These are phyloP conservation scores for Penicillium chermesinum DNA, from an alignment of 495 filamentous ascomycete genomes.

Conservation along the genomic window DNA sequence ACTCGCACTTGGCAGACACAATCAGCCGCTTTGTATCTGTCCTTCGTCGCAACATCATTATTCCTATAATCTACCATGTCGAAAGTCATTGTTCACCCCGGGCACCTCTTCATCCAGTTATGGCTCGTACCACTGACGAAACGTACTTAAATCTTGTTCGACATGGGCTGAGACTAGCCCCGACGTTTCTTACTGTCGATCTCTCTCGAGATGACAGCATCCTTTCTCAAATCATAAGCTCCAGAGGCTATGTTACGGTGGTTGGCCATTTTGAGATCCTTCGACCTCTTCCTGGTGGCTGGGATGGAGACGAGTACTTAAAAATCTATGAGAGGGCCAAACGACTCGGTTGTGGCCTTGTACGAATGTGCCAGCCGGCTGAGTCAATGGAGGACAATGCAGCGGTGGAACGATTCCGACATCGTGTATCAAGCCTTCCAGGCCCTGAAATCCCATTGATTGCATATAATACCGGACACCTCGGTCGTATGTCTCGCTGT, in stretches of 20 bases:
- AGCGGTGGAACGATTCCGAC: slow-evolving; percentile 37
- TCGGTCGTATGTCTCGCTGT: slow-evolving; percentile 58
- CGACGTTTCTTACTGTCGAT: slow-evolving; percentile 66
- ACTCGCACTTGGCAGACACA: slow-evolving; percentile 32
- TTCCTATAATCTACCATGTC: slow-evolving; percentile 49
- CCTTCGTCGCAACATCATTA: slow-evolving; percentile 58
- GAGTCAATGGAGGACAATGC: slow-evolving; percentile 36
- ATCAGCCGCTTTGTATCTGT: slow-evolving; percentile 54
- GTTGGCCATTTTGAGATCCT: slow-evolving; percentile 57
- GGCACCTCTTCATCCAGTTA: slow-evolving; percentile 16
- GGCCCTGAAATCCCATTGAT: slow-evolving; percentile 48
- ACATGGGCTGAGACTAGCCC: slow-evolving; percentile 63
- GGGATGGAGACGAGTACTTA: slow-evolving; percentile 33
- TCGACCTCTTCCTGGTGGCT: slow-evolving; percentile 40
- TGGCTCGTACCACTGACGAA: slow-evolving; percentile 25
- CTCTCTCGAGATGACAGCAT: slow-evolving; percentile 51
- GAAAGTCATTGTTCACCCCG: slow-evolving; percentile 27
- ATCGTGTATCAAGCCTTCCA: slow-evolving; percentile 27
- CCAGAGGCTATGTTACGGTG: slow-evolving; percentile 58
- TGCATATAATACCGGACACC: slow-evolving; percentile 64
- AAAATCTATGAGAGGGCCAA: slow-evolving; percentile 38
- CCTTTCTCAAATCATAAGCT: slow-evolving; percentile 49
- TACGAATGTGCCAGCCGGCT: slow-evolving; percentile 42
- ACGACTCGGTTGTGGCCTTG: slow-evolving; percentile 44
- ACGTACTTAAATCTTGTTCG: slow-evolving; percentile 58